phyloP scores from a whole-genome alignment of 2,329 filamentous ascomycete genomes.

The Paracamarosporium sp. region DNA sequence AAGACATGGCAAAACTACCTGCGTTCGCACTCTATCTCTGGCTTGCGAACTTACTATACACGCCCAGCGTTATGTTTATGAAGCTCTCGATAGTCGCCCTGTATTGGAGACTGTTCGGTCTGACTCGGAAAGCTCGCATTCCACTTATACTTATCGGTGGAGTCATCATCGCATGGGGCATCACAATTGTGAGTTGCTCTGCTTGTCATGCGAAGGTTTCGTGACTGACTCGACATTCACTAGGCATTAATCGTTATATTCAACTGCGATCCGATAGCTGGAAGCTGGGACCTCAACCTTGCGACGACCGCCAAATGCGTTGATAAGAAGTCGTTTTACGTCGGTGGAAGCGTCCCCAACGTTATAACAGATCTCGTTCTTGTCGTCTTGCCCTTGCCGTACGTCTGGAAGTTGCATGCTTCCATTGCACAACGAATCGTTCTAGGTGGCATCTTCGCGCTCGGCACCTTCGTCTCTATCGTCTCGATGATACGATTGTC shows the following conservation, averaged over 20 bases:
- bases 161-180: slow-evolving; percentile 24
- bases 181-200: slow-evolving; percentile 16
- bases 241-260: slow-evolving; percentile 21
- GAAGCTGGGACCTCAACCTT: slow-evolving; percentile 30
- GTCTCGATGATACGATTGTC: slow-evolving; percentile 29
- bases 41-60: slow-evolving; percentile 27
- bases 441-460: slow-evolving; percentile 29
- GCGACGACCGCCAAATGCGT: slow-evolving; percentile 23
- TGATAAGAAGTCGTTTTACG: slow-evolving; percentile 22
- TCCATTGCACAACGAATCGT: slow-evolving; percentile 28
- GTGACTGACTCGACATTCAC: not conserved
- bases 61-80: slow-evolving; percentile 18
- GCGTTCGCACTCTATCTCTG: slow-evolving; percentile 25
- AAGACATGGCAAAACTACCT: slow-evolving; percentile 12
- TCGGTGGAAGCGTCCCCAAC: slow-evolving; percentile 32
- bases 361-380: slow-evolving; percentile 30
- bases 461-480: slow-evolving; percentile 31
- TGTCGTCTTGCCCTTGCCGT: slow-evolving; percentile 30
- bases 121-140: slow-evolving; percentile 15
- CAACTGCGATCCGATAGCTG: slow-evolving; percentile 25
- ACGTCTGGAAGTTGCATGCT: slow-evolving; percentile 31
- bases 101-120: slow-evolving; percentile 33
- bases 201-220: not conserved
- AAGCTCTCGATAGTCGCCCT: slow-evolving; percentile 34
- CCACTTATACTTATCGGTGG: slow-evolving; percentile 17